These are phyloP conservation scores for Cynanchum wilfordii DNA, from an alignment of 257 asterid species.

Conservation along the genomic window DNA sequence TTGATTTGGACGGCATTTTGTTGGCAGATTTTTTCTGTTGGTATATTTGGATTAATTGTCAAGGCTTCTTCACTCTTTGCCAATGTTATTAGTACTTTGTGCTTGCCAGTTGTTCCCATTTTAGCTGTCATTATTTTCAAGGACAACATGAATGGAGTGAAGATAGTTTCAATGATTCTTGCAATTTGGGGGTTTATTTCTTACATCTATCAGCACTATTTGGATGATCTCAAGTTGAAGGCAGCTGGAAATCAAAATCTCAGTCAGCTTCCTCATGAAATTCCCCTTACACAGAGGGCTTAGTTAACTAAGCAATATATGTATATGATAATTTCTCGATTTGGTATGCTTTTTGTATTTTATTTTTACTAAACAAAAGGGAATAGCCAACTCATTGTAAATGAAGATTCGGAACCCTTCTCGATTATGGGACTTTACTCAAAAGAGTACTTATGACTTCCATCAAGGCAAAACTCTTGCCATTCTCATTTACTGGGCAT, in stretches of 20 bases:
- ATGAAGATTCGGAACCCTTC: no score
- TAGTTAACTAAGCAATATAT: no score
- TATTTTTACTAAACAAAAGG: no score
- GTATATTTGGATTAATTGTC: constrained; percentile 32
- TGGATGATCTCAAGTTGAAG: constrained; percentile 45
- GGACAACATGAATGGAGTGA: constrained; percentile 55
- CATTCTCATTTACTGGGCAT: no score
- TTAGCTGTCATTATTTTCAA: constrained; percentile 45
- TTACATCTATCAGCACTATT: constrained; percentile 58
- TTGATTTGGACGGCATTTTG: constrained; percentile 29
- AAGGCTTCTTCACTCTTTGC: constrained; percentile 54
- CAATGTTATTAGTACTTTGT: constrained; percentile 51
- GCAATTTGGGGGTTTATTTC: constrained; percentile 73
- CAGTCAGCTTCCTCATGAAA: neutral
- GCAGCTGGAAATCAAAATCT: neutral
- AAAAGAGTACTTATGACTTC: no score
- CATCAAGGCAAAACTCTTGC: no score
- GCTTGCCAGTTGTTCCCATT: constrained; percentile 58
- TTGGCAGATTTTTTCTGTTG: constrained; percentile 36
- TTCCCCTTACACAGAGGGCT: neutral
- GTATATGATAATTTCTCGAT: no score
- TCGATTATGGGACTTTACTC: no score
- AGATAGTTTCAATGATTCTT: constrained; percentile 49
- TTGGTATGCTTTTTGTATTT: no score
- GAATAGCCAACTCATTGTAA: no score